Conservation (phyloP, 148 eudicot genomes). For the Rhododendron vialii region DNA sequence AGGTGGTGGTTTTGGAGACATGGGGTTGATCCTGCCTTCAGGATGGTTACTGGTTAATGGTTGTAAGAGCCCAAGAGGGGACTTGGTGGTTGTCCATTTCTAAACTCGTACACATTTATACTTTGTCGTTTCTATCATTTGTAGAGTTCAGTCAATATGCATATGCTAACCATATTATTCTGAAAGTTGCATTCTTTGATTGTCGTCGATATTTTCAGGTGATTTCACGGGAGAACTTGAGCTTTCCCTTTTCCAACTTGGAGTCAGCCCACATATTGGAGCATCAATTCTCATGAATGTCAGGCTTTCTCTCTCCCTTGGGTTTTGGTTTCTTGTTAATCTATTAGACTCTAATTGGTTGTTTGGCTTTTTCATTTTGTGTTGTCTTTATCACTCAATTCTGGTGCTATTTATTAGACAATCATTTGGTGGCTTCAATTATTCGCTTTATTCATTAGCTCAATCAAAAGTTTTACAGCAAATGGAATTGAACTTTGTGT, state of each 20-base stretch:
- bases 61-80: too few relatives aligned
- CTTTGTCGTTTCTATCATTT: too few relatives aligned
- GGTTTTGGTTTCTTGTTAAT: neutral
- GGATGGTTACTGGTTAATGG: too few relatives aligned
- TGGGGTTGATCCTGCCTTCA: too few relatives aligned
- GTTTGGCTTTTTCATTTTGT: neutral
- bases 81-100: too few relatives aligned
- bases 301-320: constrained; percentile 1
- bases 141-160: too few relatives aligned
- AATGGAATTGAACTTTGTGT: neutral
- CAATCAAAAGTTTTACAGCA: neutral
- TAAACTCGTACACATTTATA: too few relatives aligned
- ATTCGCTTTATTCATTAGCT: neutral
- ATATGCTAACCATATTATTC: too few relatives aligned
- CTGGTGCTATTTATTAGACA: neutral
- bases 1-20: too few relatives aligned
- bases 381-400: neutral
- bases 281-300: constrained; percentile 98
- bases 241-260: constrained; percentile 95
- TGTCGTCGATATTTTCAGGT: constrained; percentile 14
- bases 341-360: neutral
- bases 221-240: constrained; percentile 73
- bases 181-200: too few relatives aligned
- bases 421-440: neutral
- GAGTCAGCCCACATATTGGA: constrained; percentile 92